phyloP scores from a whole-genome alignment of 2,329 filamentous ascomycete species.

The Aspergillus amoenus region DNA sequence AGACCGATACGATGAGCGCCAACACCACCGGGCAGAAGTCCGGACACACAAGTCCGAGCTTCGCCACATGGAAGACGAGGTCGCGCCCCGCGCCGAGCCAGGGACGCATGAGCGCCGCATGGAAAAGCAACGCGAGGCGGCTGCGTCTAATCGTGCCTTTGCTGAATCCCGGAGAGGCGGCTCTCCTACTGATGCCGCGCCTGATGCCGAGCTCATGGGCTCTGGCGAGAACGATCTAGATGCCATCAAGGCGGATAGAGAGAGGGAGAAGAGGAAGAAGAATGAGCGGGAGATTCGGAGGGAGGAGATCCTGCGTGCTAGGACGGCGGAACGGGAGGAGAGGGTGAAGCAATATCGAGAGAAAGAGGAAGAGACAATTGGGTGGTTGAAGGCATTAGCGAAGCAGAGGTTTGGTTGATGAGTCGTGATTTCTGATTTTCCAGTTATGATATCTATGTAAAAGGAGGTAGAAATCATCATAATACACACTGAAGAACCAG shows the following conservation, averaged over 20 bases:
- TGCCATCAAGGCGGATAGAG: slow-evolving; percentile 64
- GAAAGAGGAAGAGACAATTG: slow-evolving; percentile 82
- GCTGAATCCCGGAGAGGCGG: slow-evolving; percentile 56
- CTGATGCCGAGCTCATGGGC: slow-evolving; percentile 74
- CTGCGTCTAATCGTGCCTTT: slow-evolving; percentile 73
- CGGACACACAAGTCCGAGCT: slow-evolving; percentile 44
- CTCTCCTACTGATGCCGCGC: slow-evolving; percentile 64
- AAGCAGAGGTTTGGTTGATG: slow-evolving; percentile 70
- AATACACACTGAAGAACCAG: background rate
- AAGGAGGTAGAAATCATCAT: background rate
- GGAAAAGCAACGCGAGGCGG: slow-evolving; percentile 76
- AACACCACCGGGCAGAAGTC: slow-evolving; percentile 51
- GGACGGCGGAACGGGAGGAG: slow-evolving; percentile 77
- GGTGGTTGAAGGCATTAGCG: slow-evolving; percentile 75
- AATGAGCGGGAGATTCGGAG: slow-evolving; percentile 78
- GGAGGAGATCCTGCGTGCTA: slow-evolving; percentile 76
- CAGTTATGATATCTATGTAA: background rate
- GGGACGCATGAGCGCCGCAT: slow-evolving; percentile 80
- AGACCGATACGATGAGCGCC: slow-evolving; percentile 27
- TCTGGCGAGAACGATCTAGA: slow-evolving; percentile 60
- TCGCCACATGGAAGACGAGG: slow-evolving; percentile 60
- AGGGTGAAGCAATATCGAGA: slow-evolving; percentile 66
- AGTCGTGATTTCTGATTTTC: background rate
- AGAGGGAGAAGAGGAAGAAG: slow-evolving; percentile 69
- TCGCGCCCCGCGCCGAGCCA: slow-evolving; percentile 77